Evolutionary conservation across 345 rosid species (phyloP).

Genomic region (Microthlaspi erraticum): DNA sequence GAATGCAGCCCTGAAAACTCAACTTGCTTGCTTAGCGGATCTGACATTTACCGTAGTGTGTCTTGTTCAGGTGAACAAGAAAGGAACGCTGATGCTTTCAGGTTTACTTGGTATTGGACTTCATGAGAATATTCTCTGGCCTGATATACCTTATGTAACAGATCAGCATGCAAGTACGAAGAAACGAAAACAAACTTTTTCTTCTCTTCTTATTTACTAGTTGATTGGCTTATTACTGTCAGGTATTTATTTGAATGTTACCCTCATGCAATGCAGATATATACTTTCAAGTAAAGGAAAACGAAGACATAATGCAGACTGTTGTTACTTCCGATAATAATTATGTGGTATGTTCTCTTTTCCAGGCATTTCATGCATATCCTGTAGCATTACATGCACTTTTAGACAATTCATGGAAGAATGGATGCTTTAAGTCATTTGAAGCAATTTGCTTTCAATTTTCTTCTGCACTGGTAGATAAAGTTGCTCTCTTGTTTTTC

Average conservation of each 20-base stretch:
- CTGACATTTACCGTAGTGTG: slow-evolving; percentile 62
- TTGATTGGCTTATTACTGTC: background rate
- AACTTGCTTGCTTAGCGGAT: no score
- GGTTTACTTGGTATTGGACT: slow-evolving; percentile 62
- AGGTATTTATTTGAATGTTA: slow-evolving; percentile 19
- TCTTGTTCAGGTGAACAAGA: slow-evolving; percentile 77
- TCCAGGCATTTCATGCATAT: background rate
- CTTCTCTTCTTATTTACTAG: background rate
- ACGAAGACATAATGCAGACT: slow-evolving; percentile 73
- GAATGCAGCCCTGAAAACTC: background rate
- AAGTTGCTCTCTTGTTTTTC: background rate
- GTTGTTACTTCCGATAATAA: slow-evolving; percentile 64
- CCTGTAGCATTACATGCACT: background rate
- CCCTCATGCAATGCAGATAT: slow-evolving; percentile 61
- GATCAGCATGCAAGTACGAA: slow-evolving; percentile 84
- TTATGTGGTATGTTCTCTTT: slow-evolving; percentile 65
- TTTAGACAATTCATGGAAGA: background rate
- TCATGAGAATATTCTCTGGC: slow-evolving; percentile 78
- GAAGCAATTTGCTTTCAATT: background rate
- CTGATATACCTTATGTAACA: slow-evolving; percentile 81
- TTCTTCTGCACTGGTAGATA: background rate
- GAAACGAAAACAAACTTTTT: background rate
- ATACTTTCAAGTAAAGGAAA: slow-evolving; percentile 81
- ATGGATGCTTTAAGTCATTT: background rate
- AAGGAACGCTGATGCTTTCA: slow-evolving; percentile 75